A percentile compares a stretch with the other conserved stretches of the same genome.
Evolutionary conservation across 139 green algal species (phyloP).

Genomic region (Parachlorella kessleri): DNA sequence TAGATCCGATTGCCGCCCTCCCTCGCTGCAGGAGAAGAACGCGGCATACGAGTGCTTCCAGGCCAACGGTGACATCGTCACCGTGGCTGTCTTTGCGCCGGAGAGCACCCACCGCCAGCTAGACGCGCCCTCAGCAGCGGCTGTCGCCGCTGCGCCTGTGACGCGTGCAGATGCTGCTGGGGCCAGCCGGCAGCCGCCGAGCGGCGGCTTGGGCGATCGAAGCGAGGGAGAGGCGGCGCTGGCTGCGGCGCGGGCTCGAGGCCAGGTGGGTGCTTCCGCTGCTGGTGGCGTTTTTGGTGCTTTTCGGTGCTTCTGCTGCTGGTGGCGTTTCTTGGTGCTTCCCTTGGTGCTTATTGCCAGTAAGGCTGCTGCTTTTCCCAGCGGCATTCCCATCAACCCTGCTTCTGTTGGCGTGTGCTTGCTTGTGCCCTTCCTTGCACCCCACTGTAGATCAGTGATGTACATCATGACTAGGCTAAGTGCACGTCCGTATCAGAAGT

Average conservation of each 20-base stretch:
- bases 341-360: neutral
- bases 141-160: neutral
- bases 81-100: conserved; percentile 67
- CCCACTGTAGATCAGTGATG: no score
- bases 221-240: conserved; percentile 18
- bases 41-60: conserved; percentile 66
- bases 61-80: conserved; percentile 63
- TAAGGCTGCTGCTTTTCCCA: neutral
- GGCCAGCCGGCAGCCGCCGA: conserved; percentile 10
- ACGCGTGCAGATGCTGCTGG: neutral
- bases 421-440: no score
- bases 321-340: neutral
- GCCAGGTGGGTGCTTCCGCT: conserved; percentile 1
- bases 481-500: no score
- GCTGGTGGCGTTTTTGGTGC: neutral
- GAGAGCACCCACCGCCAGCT: conserved; percentile 14
- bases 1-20: no score
- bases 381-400: neutral
- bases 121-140: neutral
- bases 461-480: no score
- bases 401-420: no score
- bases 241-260: conserved; percentile 7
- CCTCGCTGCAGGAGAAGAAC: conserved; percentile 62
- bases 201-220: conserved; percentile 4
- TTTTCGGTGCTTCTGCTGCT: no score